phyloP scores from a whole-genome alignment of 164 flowering plant species.

The Kalanchoe fedtschenkoi region DNA sequence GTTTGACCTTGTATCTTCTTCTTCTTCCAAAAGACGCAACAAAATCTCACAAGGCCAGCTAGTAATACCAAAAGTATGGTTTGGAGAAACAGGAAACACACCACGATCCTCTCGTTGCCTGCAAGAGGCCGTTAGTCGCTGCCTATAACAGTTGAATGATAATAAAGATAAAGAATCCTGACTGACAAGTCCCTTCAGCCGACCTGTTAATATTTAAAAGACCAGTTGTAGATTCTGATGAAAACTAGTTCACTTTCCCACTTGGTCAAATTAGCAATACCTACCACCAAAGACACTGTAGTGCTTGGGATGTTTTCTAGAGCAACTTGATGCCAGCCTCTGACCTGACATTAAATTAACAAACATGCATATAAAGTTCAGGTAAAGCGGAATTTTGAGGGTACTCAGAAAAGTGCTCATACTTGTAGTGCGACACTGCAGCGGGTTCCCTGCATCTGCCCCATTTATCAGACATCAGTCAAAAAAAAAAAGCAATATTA shows the following conservation, averaged over 20 bases:
- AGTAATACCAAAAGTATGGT: conserved; percentile 40
- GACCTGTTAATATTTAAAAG: too few species aligned
- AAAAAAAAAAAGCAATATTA: not conserved
- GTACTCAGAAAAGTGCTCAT: too few species aligned
- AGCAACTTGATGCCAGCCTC: conserved; percentile 62
- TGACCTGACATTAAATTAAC: conserved; percentile 32
- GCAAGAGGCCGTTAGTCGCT: conserved; percentile 3
- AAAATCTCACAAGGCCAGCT: conserved; percentile 48
- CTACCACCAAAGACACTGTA: conserved; percentile 52
- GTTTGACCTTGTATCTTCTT: conserved; percentile 51
- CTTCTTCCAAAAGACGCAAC: conserved; percentile 79
- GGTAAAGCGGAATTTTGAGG: not conserved
- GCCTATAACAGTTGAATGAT: too few species aligned
- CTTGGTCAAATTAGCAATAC: not conserved
- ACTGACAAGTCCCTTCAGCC: not conserved
- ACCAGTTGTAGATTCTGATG: not conserved
- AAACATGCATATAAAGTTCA: not conserved
- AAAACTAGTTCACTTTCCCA: not conserved
- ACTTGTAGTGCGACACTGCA: too few species aligned
- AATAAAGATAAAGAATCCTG: too few species aligned
- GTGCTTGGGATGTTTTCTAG: conserved; percentile 34
- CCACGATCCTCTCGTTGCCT: conserved; percentile 55
- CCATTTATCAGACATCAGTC: not conserved
- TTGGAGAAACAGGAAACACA: conserved; percentile 54
- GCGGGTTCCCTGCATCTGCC: conserved; percentile 24